These are phyloP conservation scores for Aspergillus novoparasiticus DNA, from an alignment of 2,329 filamentous ascomycete genomes.

Conservation along the genomic window DNA sequence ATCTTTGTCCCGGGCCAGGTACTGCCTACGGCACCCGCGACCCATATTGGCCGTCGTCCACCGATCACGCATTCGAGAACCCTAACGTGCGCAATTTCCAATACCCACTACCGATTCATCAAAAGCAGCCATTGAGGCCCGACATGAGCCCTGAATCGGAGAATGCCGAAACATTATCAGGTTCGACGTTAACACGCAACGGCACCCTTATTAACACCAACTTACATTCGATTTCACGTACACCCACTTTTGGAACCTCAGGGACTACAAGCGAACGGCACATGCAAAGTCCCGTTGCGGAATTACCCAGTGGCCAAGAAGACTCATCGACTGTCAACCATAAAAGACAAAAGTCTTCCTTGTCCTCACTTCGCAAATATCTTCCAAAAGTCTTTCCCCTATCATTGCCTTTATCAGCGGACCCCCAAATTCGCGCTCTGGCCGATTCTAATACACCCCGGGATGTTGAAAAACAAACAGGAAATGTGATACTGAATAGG, in stretches of 20 bases:
- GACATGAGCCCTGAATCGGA: conserved; percentile 31
- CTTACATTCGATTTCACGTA: conserved; percentile 33
- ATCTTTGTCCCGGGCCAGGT: conserved; percentile 39
- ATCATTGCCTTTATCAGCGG: conserved; percentile 36
- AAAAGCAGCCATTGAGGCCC: conserved; percentile 34
- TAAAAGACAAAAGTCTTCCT: conserved; percentile 36
- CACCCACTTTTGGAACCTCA: conserved; percentile 32
- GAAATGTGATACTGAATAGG: conserved; percentile 5
- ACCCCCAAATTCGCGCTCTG: conserved; percentile 41
- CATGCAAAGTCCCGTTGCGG: conserved; percentile 17
- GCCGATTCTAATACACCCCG: conserved; percentile 28
- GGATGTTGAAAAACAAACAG: conserved; percentile 33
- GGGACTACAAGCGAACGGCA: conserved; percentile 22
- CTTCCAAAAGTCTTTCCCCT: conserved; percentile 34
- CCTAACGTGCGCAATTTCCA: conserved; percentile 33
- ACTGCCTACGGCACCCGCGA: conserved; percentile 29
- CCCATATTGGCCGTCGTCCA: conserved; percentile 26
- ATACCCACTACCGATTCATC: conserved; percentile 32
- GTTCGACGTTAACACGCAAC: conserved; percentile 29
- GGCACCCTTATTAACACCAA: conserved; percentile 22
- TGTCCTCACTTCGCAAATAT: conserved; percentile 37
- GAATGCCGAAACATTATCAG: conserved; percentile 32
- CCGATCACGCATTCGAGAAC: conserved; percentile 26
- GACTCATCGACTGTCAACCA: conserved; percentile 26
- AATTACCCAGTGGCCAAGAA: conserved; percentile 27